Conservation (phyloP, 169 alveolate genomes). For the Plasmodium billcollinsi region DNA sequence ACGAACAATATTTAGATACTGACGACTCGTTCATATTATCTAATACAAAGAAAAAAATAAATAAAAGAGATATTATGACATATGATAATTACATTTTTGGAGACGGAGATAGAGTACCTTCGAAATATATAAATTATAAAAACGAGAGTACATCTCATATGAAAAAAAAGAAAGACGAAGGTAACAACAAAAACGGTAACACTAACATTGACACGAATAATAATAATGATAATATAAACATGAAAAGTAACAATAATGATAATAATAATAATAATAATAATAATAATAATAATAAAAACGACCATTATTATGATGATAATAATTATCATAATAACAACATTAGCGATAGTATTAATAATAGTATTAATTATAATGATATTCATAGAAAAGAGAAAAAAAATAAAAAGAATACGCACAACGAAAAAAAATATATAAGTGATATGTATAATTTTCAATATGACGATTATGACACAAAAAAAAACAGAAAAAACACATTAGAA, state of each 20-base stretch:
- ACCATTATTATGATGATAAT: not conserved
- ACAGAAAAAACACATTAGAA: not conserved
- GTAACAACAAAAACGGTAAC: not conserved
- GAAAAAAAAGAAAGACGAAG: not conserved
- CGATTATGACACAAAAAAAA: constrained; percentile 1
- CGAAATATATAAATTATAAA: not conserved
- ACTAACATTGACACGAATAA: not conserved
- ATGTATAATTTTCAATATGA: not conserved
- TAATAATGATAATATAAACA: not conserved
- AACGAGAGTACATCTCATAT: not conserved
- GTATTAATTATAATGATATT: too few relatives aligned
- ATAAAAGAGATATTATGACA: not conserved
- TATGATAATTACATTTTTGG: not conserved
- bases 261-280: not conserved
- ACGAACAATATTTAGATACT: too few relatives aligned
- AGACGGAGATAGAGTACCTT: not conserved
- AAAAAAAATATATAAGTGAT: constrained; percentile 5
- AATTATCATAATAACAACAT: too few relatives aligned
- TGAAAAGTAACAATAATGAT: not conserved
- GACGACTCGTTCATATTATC: too few relatives aligned
- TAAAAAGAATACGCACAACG: not conserved
- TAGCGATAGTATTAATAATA: too few relatives aligned
- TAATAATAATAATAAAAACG: not conserved
- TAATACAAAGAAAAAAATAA: not conserved
- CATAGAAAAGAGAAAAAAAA: not conserved